phyloP scores from a whole-genome alignment of 805 yeast genomes.

The Saccharomyces eubayanus region DNA sequence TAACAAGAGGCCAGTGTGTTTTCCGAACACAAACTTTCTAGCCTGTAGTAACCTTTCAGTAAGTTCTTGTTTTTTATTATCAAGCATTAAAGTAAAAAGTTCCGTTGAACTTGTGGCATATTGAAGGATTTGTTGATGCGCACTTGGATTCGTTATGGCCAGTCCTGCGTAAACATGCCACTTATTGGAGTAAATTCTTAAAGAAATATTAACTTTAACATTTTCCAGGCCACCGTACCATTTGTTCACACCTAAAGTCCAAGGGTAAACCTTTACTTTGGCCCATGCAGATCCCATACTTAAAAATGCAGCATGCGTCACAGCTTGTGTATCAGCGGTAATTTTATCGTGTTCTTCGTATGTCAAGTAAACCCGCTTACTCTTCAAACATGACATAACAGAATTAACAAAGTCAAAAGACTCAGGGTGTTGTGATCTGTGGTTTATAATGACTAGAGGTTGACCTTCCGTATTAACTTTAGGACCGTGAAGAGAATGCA shows the following conservation, averaged over 20 bases:
- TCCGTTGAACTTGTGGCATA: slow-evolving; percentile 81
- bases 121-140: slow-evolving; percentile 84
- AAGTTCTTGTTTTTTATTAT: slow-evolving; percentile 53
- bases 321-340: slow-evolving; percentile 98
- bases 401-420: slow-evolving; percentile 53
- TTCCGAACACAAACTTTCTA: slow-evolving; percentile 65
- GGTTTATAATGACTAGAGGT: slow-evolving; percentile 80
- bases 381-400: slow-evolving; percentile 63
- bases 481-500: slow-evolving; percentile 95
- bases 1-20: slow-evolving; percentile 48
- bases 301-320: slow-evolving; percentile 93
- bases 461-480: slow-evolving; percentile 82
- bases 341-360: slow-evolving; percentile 90
- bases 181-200: slow-evolving; percentile 84
- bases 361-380: slow-evolving; percentile 65
- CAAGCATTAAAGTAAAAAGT: slow-evolving; percentile 74
- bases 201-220: slow-evolving; percentile 87
- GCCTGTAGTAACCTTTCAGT: slow-evolving; percentile 54
- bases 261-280: slow-evolving; percentile 73
- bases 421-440: slow-evolving; percentile 47
- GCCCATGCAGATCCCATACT: slow-evolving; percentile 98
- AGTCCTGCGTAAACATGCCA: slow-evolving; percentile 98
- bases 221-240: slow-evolving; percentile 95
- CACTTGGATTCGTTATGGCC: slow-evolving; percentile 91
- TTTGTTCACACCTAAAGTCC: slow-evolving; percentile 46